A percentile compares a stretch with the other conserved stretches of the same genome.
These are phyloP conservation scores for Podospora tetraspora DNA, from an alignment of 495 filamentous ascomycete genomes.

Conservation along the genomic window DNA sequence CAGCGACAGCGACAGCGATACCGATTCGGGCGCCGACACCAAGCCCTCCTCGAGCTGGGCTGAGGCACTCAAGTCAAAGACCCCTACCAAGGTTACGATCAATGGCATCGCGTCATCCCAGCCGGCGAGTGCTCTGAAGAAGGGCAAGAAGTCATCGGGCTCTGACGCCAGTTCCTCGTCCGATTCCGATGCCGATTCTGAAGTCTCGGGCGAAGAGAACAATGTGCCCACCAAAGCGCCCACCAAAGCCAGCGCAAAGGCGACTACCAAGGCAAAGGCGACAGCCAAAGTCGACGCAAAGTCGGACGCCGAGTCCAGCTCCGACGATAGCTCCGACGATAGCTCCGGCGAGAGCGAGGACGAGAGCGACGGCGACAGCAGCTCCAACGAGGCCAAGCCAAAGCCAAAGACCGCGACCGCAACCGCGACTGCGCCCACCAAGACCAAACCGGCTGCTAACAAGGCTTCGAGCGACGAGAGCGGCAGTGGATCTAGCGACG, in stretches of 20 bases:
- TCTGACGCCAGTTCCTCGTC: conserved; percentile 8
- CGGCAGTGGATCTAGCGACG: conserved; percentile 3
- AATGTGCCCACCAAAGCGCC: conserved; percentile 19
- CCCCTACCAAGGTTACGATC: conserved; percentile 16
- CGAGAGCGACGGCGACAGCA: neutral
- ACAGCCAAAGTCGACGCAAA: conserved; percentile 8
- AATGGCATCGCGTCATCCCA: conserved; percentile 5
- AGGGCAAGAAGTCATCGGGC: conserved; percentile 9
- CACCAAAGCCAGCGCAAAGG: conserved; percentile 15
- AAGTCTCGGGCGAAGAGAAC: conserved; percentile 26
- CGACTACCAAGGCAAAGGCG: conserved; percentile 4
- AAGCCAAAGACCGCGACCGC: neutral
- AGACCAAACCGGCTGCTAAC: neutral
- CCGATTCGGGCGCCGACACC: conserved; percentile 13
- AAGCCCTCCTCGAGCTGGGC: conserved; percentile 4
- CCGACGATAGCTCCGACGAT: conserved; percentile 8
- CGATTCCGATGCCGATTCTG: conserved; percentile 19
- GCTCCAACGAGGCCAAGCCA: neutral
- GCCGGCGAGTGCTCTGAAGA: neutral
- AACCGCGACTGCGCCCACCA: neutral
- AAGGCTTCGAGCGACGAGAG: conserved; percentile 4
- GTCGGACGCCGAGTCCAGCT: conserved; percentile 23
- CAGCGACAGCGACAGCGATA: conserved; percentile 29
- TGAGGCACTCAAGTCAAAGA: conserved; percentile 13
- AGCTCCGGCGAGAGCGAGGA: conserved; percentile 7